Percentiles rank a stretch among this genome's conserved stretches.
phyloP scores from a whole-genome alignment of 177 flowering plant genomes.

The Tripterygium wilfordii region DNA sequence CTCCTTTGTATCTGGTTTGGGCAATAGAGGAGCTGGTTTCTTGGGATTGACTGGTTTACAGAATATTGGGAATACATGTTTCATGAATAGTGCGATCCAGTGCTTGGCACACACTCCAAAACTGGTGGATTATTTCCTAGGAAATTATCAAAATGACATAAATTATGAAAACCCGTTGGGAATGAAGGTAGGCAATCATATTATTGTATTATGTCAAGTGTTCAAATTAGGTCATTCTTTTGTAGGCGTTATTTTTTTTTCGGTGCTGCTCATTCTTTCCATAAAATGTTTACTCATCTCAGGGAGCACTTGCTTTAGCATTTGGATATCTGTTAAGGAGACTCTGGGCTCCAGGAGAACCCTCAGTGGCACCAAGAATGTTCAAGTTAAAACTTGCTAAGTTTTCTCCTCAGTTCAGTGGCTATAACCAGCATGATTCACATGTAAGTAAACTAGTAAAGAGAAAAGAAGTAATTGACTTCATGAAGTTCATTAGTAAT shows the following conservation, averaged over 20 bases:
- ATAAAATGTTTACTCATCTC: slow-evolving; percentile 15
- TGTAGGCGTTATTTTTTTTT: background rate
- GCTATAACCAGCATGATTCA: slow-evolving; percentile 89
- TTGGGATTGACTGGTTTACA: slow-evolving; percentile 62
- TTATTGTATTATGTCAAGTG: background rate
- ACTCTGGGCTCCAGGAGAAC: slow-evolving; percentile 68
- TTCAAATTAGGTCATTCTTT: slow-evolving; percentile 1
- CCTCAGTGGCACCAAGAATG: slow-evolving; percentile 57
- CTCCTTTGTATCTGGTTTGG: slow-evolving; percentile 7
- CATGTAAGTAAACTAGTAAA: slow-evolving; percentile 73
- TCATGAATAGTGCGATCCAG: slow-evolving; percentile 83
- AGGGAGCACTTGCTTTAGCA: slow-evolving; percentile 90
- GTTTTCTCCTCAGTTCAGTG: slow-evolving; percentile 88
- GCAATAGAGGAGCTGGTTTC: slow-evolving; percentile 17
- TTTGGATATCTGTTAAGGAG: slow-evolving; percentile 79
- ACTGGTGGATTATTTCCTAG: slow-evolving; percentile 69
- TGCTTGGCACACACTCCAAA: slow-evolving; percentile 77
- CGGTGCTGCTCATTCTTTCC: background rate
- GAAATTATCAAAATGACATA: slow-evolving; percentile 53
- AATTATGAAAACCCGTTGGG: slow-evolving; percentile 56
- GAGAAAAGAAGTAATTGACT: too few species aligned
- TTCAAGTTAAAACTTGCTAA: slow-evolving; percentile 73
- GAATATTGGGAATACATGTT: slow-evolving; percentile 85
- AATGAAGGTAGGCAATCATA: slow-evolving; percentile 38
- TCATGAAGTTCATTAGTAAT: too few species aligned